phyloP scores from a whole-genome alignment of 805 yeast species.

The Wickerhamomyces hampshirensis region DNA sequence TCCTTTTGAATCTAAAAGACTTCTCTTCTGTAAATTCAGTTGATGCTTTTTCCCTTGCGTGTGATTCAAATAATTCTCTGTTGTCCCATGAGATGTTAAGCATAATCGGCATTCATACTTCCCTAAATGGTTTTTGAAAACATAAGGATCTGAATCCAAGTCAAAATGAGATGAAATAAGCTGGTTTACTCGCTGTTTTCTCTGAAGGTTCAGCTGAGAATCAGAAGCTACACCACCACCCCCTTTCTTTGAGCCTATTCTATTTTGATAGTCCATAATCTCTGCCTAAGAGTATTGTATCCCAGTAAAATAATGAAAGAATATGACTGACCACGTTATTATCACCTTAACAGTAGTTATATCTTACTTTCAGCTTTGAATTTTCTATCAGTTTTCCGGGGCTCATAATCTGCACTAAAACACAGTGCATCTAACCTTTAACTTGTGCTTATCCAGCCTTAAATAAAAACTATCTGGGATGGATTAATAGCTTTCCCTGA shows the following conservation, averaged over 20 bases:
- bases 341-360: too few species aligned
- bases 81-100: conserved; percentile 73
- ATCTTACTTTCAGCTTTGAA: too few species aligned
- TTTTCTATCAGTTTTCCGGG: too few species aligned
- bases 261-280: conserved; percentile 78
- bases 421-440: too few species aligned
- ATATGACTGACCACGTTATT: too few species aligned
- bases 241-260: conserved; percentile 90
- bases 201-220: conserved; percentile 62
- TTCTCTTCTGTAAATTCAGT: conserved; percentile 61
- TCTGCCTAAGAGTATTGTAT: not conserved
- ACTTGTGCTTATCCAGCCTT: too few species aligned
- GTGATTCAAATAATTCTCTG: conserved; percentile 79
- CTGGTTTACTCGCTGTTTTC: conserved; percentile 45
- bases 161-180: conserved; percentile 52
- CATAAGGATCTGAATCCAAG: conserved; percentile 72
- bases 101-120: conserved; percentile 81
- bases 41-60: conserved; percentile 83
- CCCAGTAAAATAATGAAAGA: too few species aligned
- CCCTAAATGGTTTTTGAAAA: conserved; percentile 79
- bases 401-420: too few species aligned
- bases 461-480: too few species aligned
- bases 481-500: too few species aligned
- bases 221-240: conserved; percentile 83
- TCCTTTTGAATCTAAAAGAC: conserved; percentile 27